A percentile compares a stretch with the other conserved stretches of the same genome.
These are phyloP conservation scores for Epichloe festucae DNA, from an alignment of 2,329 filamentous ascomycete species.

Conservation along the genomic window DNA sequence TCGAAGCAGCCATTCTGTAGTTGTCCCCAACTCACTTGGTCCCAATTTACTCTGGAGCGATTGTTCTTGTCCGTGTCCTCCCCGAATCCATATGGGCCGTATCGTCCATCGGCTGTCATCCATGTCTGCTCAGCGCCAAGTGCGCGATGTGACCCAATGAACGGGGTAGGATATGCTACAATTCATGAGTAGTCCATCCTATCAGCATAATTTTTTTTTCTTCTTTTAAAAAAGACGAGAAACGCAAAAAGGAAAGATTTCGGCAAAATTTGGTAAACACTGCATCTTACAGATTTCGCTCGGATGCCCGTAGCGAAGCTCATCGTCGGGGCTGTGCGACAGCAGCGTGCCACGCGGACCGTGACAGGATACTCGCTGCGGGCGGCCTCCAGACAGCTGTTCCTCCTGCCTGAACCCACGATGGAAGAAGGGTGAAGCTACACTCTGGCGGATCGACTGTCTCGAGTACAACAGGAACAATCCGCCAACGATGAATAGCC, in stretches of 20 bases:
- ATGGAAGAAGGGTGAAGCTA: no score
- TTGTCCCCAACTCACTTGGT: constrained; percentile 6
- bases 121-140: constrained; percentile 17
- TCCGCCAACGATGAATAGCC: no score
- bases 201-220: neutral
- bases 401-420: no score
- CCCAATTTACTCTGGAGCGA: constrained; percentile 17
- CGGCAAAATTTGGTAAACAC: neutral
- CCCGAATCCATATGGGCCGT: constrained; percentile 18
- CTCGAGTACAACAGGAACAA: no score
- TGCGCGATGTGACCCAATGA: constrained; percentile 18
- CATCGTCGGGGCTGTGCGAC: neutral
- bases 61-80: constrained; percentile 14
- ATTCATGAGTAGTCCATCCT: no score
- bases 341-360: neutral
- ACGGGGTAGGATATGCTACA: constrained; percentile 17
- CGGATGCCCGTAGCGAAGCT: neutral
- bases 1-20: neutral
- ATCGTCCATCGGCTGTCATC: constrained; percentile 16
- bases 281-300: neutral
- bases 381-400: no score
- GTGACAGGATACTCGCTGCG: neutral
- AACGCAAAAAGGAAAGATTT: neutral
- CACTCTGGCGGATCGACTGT: no score
- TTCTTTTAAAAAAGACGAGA: neutral